Base-by-base conservation (phyloP, 2,329 filamentous ascomycete species). In the Trichoderma citrinoviride region DNA sequence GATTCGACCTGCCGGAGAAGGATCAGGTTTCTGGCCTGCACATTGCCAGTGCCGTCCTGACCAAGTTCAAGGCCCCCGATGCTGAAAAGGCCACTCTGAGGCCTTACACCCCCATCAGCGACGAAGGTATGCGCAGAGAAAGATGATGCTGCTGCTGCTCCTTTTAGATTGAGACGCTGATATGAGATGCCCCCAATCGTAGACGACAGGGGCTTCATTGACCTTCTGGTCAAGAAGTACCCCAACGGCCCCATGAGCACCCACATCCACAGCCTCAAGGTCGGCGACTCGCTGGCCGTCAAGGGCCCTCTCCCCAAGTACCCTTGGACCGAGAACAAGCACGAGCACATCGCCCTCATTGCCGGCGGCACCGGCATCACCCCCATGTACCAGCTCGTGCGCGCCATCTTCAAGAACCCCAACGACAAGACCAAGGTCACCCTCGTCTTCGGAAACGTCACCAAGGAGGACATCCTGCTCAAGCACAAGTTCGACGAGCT, bases 291-390 rank as follows among this genome's bases (percentile, higher is more conserved):
- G 17, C 87, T 99, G 63, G 89, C 94, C 68, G 88, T 99, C 82
- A 98, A 99, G 85, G 95, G 95, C 19, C 95, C 95, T 2, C 87
- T 99, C 44, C 91, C 92, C 73, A 99, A 99, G 81, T 98, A 97
- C 79, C 79, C 87, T 37, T 98, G 93, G 93, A 76, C 86, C 61
- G 75, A 89, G 71, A 98, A 98, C 86, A 97, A 97, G 86, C 93
- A 97, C 82, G 82, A 91, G 67, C 93, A 98, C 82, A 87, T 96
- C 72, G 89, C 87, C 44, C 83, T 94, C 70, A 86, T 99, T 68
- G 92, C 94, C n/a, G 95, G 95, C 72, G 95, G 95, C 69, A 97
- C 95, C 7, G 95, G 95, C 67, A 96, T 99, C 78, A 95, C 95
- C 12, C 95, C 95, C 71, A 97, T 98, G 94, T 98, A 91, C 84